Evolutionary conservation across 1,284 basidiomycete species (phyloP).

Genomic region (Boletellus sp.): DNA sequence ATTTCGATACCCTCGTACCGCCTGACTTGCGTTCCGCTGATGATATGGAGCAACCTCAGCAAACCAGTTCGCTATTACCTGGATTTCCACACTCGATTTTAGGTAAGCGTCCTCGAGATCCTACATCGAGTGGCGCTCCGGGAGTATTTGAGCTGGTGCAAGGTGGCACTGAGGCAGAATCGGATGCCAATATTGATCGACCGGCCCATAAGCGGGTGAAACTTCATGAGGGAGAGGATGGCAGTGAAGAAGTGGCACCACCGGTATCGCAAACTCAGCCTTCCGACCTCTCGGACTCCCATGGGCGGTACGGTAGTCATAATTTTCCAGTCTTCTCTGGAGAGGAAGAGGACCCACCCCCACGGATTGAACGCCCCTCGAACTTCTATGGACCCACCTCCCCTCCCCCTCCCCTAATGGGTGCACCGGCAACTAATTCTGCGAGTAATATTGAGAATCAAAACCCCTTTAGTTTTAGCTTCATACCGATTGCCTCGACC

Average conservation of each 20-base stretch:
- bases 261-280: slow-evolving; percentile 7
- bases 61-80: slow-evolving; percentile 32
- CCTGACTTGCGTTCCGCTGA: slow-evolving; percentile 19
- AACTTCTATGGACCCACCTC: slow-evolving; percentile 46
- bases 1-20: slow-evolving; percentile 13
- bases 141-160: slow-evolving; percentile 41
- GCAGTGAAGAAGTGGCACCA: slow-evolving; percentile 5
- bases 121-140: slow-evolving; percentile 39
- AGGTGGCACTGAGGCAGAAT: slow-evolving; percentile 38
- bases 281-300: slow-evolving; percentile 2
- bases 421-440: slow-evolving; percentile 38
- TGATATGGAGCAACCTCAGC: slow-evolving; percentile 21
- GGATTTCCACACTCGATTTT: slow-evolving; percentile 43
- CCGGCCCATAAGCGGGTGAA: slow-evolving; percentile 54
- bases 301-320: slow-evolving; percentile 23
- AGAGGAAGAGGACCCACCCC: slow-evolving; percentile 43
- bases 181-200: slow-evolving; percentile 36
- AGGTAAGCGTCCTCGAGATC: slow-evolving; percentile 60
- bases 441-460: slow-evolving; percentile 52
- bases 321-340: slow-evolving; percentile 44
- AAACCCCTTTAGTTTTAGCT: slow-evolving; percentile 52
- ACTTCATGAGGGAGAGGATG: slow-evolving; percentile 19
- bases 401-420: slow-evolving; percentile 33
- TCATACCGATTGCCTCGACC: slow-evolving; percentile 50
- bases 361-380: slow-evolving; percentile 48